These are phyloP conservation scores for Mycogone perniciosa DNA, from an alignment of 2,329 filamentous ascomycete species.

Conservation along the genomic window DNA sequence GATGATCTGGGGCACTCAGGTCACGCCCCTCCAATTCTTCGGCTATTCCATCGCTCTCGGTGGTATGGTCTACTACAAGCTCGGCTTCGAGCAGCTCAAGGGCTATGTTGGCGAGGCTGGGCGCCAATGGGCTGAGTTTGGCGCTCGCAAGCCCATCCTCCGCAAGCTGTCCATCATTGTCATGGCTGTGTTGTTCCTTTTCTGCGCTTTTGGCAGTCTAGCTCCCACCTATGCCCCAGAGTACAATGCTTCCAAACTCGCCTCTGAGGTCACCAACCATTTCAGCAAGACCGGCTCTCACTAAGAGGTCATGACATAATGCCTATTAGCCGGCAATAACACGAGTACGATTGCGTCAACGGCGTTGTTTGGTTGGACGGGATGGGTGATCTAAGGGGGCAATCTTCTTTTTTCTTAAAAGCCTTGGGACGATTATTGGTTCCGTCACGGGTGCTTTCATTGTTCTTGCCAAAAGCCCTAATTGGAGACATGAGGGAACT, in stretches of 20 bases:
- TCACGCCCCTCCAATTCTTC: constrained; percentile 71
- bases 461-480: constrained; percentile 18
- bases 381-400: constrained; percentile 26
- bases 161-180: constrained; percentile 72
- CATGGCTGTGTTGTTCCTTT: constrained; percentile 55
- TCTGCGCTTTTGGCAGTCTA: constrained; percentile 63
- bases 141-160: constrained; percentile 65
- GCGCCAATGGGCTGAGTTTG: constrained; percentile 83
- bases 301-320: constrained; percentile 6
- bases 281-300: constrained; percentile 33
- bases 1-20: constrained; percentile 72
- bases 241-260: constrained; percentile 46
- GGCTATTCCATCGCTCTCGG: constrained; percentile 74
- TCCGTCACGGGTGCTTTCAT: constrained; percentile 20
- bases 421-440: constrained; percentile 18
- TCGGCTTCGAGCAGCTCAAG: constrained; percentile 76
- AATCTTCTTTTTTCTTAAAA: constrained; percentile 16
- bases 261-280: constrained; percentile 43
- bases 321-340: constrained; percentile 1
- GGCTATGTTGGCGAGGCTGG: constrained; percentile 65
- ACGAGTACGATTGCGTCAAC: constrained; percentile 12
- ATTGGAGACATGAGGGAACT: constrained; percentile 25
- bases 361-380: constrained; percentile 22
- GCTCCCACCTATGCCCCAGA: constrained; percentile 54
- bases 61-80: constrained; percentile 78